A percentile compares a stretch with the other conserved stretches of the same genome.
Conservation (phyloP, 345 rosid species). For the Durio zibethinus region DNA sequence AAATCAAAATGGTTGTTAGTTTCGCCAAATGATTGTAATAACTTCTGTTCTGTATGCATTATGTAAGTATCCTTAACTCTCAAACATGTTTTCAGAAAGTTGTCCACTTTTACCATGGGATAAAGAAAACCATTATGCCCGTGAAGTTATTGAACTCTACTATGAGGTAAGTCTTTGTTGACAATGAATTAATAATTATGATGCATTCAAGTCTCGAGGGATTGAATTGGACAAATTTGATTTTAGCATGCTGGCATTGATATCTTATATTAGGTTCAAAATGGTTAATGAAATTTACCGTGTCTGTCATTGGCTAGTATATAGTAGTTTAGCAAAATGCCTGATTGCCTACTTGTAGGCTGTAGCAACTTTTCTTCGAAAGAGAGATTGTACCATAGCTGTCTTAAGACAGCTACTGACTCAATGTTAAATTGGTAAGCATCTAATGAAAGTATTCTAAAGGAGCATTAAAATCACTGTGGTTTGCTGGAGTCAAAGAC, state of each 20-base stretch:
- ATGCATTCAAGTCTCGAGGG: neutral
- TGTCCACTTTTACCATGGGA: constrained; percentile 80
- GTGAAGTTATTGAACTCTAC: constrained; percentile 70
- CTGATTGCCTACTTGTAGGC: neutral
- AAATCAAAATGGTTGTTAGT: neutral
- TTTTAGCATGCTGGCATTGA: neutral
- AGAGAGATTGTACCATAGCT: neutral
- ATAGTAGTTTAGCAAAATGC: neutral
- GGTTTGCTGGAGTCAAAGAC: neutral
- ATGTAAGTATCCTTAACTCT: constrained; percentile 52
- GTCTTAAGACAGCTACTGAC: neutral
- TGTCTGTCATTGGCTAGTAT: neutral
- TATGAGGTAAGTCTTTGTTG: constrained; percentile 59
- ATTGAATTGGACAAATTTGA: neutral
- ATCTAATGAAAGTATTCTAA: neutral
- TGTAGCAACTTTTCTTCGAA: neutral
- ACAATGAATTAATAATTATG: neutral
- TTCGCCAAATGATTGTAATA: neutral
- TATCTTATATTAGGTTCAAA: neutral
- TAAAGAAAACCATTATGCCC: constrained; percentile 54
- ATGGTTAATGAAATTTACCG: neutral
- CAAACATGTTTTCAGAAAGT: constrained; percentile 79
- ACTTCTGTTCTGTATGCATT: neutral
- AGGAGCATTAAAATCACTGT: neutral
- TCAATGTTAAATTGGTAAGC: neutral